phyloP scores from a whole-genome alignment of 768 basidiomycete genomes.

The Punctularia strigosozonata region DNA sequence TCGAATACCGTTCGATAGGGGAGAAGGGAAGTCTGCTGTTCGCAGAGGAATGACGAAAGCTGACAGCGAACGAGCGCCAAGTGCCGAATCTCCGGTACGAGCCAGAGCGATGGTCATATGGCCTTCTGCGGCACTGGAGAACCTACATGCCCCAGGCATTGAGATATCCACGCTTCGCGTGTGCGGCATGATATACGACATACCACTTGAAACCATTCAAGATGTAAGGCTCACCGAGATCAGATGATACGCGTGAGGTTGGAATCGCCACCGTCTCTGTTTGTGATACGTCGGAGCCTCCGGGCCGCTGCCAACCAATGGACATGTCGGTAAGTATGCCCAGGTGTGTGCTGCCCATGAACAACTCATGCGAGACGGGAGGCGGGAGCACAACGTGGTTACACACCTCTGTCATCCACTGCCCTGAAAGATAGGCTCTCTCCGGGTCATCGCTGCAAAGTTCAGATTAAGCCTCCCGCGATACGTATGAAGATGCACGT shows the following conservation, averaged over 20 bases:
- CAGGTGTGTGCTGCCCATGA: constrained; percentile 8
- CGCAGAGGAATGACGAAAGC: constrained; percentile 62
- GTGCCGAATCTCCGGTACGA: constrained; percentile 43
- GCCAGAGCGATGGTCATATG: constrained; percentile 63
- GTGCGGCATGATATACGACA: too few species aligned
- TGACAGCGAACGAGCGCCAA: constrained; percentile 57
- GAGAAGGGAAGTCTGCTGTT: constrained; percentile 37
- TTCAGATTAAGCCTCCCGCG: constrained; percentile 29
- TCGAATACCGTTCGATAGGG: constrained; percentile 45
- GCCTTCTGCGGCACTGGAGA: constrained; percentile 73
- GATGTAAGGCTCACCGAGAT: constrained; percentile 38
- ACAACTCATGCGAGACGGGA: too few species aligned
- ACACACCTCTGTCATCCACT: constrained; percentile 75
- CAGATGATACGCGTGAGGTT: constrained; percentile 18
- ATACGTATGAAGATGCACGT: constrained; percentile 2
- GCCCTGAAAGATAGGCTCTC: constrained; percentile 58
- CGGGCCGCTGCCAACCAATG: constrained; percentile 40
- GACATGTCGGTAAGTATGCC: constrained; percentile 6
- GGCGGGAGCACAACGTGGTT: neutral
- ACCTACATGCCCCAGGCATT: too few species aligned
- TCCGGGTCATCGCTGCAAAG: too few species aligned
- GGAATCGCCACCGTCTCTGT: constrained; percentile 53
- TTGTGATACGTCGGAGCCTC: constrained; percentile 65
- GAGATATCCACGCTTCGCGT: too few species aligned
- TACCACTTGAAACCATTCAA: constrained; percentile 74